Evolutionary conservation across 148 eudicot genomes (phyloP).

Genomic region (Vaccinium corymbosum): DNA sequence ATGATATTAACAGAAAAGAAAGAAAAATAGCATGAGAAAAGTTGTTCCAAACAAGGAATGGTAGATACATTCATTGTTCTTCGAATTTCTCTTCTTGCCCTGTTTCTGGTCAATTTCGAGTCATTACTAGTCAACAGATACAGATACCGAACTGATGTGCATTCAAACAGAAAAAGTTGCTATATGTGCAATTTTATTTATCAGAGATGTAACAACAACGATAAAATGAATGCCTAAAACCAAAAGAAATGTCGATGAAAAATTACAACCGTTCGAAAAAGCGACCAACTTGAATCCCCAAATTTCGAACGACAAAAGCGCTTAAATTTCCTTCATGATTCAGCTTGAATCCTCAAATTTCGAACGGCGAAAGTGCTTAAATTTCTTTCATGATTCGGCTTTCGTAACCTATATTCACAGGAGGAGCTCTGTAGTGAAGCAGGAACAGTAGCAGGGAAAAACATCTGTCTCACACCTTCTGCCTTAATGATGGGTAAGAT

Average conservation of each 20-base stretch:
- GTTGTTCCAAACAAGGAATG: background rate
- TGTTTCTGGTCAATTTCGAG: background rate
- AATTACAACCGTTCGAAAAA: background rate
- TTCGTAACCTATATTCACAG: slow-evolving; percentile 21
- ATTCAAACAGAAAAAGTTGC: background rate
- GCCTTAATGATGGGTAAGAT: slow-evolving; percentile 89
- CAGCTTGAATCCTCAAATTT: background rate
- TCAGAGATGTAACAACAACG: background rate
- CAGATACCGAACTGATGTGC: background rate
- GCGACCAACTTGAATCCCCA: background rate
- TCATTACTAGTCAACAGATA: background rate
- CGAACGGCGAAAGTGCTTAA: background rate
- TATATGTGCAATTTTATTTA: background rate
- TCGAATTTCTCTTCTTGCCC: background rate
- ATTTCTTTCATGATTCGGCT: background rate
- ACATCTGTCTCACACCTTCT: slow-evolving; percentile 92
- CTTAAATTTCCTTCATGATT: background rate
- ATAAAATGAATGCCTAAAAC: slow-evolving; percentile 6
- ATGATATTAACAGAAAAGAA: no score
- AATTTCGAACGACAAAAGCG: background rate
- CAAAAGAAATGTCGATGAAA: background rate
- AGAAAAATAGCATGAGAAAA: no score
- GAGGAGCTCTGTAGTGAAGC: slow-evolving; percentile 88
- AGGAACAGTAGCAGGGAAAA: slow-evolving; percentile 83
- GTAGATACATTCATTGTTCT: background rate